Evolutionary conservation across 164 flowering plant species (phyloP), one percentile per base, ranked within the genome.

Genomic region (Tinospora cordifolia): DNA sequence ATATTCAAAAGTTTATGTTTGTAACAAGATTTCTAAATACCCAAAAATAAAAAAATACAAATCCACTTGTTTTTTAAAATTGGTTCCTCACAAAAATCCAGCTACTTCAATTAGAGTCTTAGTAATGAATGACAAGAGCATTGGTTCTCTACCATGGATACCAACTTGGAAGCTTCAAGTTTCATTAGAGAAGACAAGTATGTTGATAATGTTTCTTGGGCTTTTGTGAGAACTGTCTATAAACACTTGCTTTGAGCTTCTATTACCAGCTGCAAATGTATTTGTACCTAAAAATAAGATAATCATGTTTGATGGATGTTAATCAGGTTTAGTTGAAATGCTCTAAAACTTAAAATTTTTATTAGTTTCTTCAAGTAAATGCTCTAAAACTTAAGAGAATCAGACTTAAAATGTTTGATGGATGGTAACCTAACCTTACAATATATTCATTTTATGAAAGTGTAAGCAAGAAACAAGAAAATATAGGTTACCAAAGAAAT

Each of bases 381-480:
- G n/a, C n/a, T n/a, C n/a, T n/a, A n/a, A n/a, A n/a, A n/a, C n/a
- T n/a, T n/a, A n/a, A n/a, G n/a, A n/a, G n/a, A n/a, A n/a, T n/a
- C n/a, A n/a, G n/a, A n/a, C n/a, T n/a, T n/a, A n/a, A n/a, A n/a
- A n/a, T n/a, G n/a, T n/a, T n/a, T n/a, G n/a, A n/a, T n/a, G n/a
- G n/a, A n/a, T n/a, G n/a, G n/a, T n/a, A n/a, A n/a, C n/a, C n/a
- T n/a, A n/a, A n/a, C n/a, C n/a, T n/a, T n/a, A n/a, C n/a, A n/a
- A n/a, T n/a, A n/a, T n/a, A n/a, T 13, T 89, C 79, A 94, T 79
- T 94, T 91, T 77, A 91, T 88, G 67, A 89, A 94, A 79, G 97
- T 88, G 81, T 96, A 91, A 0, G 84, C 84, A 64, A 89, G 75
- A 77, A 94, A 94, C 83, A 94, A 75, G 80, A 84, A 89, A 11